Percentiles rank a stretch among this genome's conserved stretches.
Conservation (phyloP, 116 monocot species). For the Thalassia testudinum region DNA sequence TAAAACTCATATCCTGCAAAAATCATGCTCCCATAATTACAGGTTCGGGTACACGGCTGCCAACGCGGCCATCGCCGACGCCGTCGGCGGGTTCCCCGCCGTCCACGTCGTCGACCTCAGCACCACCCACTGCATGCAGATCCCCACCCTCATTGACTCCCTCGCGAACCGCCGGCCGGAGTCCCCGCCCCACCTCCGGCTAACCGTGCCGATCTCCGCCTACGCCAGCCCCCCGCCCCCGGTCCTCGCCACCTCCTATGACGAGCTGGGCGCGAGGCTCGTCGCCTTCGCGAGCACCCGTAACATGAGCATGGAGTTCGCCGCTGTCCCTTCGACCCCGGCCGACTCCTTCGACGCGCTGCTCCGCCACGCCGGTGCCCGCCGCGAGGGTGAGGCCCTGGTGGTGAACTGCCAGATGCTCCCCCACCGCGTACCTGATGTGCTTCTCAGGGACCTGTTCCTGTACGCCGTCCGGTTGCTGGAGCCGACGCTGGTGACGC, state of each 20-base stretch:
- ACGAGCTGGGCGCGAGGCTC: constrained; percentile 41
- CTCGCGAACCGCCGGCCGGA: constrained; percentile 42
- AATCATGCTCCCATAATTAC: too few relatives aligned
- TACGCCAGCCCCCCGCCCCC: constrained; percentile 15
- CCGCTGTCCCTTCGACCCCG: constrained; percentile 16
- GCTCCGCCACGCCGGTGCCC: constrained; percentile 16
- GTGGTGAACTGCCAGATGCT: constrained; percentile 73
- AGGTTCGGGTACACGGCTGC: constrained; percentile 69
- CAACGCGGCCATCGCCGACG: constrained; percentile 54
- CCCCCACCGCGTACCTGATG: constrained; percentile 26
- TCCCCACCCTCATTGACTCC: constrained; percentile 70
- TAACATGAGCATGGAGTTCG: constrained; percentile 47
- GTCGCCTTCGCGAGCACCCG: constrained; percentile 57
- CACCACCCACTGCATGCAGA: constrained; percentile 73
- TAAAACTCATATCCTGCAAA: too few relatives aligned
- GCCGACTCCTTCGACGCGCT: constrained; percentile 14
- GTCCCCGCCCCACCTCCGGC: constrained; percentile 42
- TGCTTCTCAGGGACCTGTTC: constrained; percentile 17
- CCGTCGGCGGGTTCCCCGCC: constrained; percentile 29
- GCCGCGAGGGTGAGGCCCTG: constrained; percentile 35
- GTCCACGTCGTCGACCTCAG: constrained; percentile 61
- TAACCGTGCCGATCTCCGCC: constrained; percentile 28
- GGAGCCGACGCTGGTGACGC: constrained; percentile 30
- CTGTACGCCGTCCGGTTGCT: constrained; percentile 26
- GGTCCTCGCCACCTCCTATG: constrained; percentile 20